These are phyloP conservation scores for Neobulgaria alba DNA, from an alignment of 2,329 filamentous ascomycete species.

Conservation along the genomic window DNA sequence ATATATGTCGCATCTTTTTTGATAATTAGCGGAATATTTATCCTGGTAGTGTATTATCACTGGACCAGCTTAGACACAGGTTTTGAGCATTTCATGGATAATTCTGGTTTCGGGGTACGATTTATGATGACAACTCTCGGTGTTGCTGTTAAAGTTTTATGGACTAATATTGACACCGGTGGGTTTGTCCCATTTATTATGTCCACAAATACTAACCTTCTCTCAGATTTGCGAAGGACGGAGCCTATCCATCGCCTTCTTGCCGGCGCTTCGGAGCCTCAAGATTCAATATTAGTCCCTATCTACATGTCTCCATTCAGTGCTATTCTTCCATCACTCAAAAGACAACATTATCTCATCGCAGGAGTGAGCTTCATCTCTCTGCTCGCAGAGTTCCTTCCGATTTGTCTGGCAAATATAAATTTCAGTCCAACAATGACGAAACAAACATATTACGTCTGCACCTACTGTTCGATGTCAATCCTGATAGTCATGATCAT, in stretches of 20 bases:
- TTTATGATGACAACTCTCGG: conserved; percentile 35
- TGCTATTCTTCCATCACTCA: conserved; percentile 33
- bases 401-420: conserved; percentile 40
- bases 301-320: conserved; percentile 38
- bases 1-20: conserved; percentile 9
- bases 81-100: conserved; percentile 34
- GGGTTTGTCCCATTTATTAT: conserved; percentile 7
- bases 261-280: conserved; percentile 23
- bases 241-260: conserved; percentile 37
- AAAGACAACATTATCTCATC: conserved; percentile 33
- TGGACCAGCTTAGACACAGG: conserved; percentile 27
- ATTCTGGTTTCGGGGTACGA: conserved; percentile 33
- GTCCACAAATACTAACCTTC: not conserved
- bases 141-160: conserved; percentile 33
- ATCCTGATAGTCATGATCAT: conserved; percentile 34
- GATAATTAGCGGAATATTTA: conserved; percentile 20
- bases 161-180: conserved; percentile 35
- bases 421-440: conserved; percentile 34
- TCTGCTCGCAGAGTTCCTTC: conserved; percentile 42
- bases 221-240: conserved; percentile 36
- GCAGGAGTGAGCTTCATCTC: conserved; percentile 34
- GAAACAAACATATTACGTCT: conserved; percentile 35
- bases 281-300: conserved; percentile 34
- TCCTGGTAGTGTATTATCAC: conserved; percentile 35
- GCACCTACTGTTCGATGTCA: conserved; percentile 30